Base-by-base conservation (phyloP, 805 yeast species). In the Suhomyces xylopsoci region DNA sequence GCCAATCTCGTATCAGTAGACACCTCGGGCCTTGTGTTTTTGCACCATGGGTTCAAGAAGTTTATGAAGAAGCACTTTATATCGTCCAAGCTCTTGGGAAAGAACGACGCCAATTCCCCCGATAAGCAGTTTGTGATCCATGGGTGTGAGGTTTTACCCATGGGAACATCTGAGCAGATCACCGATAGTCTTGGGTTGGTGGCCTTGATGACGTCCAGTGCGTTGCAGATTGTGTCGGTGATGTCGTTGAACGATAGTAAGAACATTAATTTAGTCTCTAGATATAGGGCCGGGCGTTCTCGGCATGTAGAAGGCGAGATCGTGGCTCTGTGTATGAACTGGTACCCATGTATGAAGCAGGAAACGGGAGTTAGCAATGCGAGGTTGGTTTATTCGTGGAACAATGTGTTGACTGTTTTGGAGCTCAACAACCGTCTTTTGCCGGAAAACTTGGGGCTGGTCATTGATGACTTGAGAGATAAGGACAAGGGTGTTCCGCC, bases 361-460 rank as follows among this genome's bases (percentile, higher is more conserved):
- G 57, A 56, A 12, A 24, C 20, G 14, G 62, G 62, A 26, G 48
- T 52, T n/a, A 19, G 51, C 42, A 62, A 59, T 58, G 61, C 90
- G 0, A 68, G 77, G 53, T 64, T 89, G 42, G 92, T 88, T 0
- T 88, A 84, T 57, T 75, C 88, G 38, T 87, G 90, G 87, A 74
- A 81, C n/a, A 82, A 84, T 53, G 72, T 76, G 7, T 59, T 88
- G 50, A 81, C 84, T 0, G 61, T 89, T 1, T 57, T 85, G 7
- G 86, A 84, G 51, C 65, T 85, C 2, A 66, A 64, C 17, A 65
- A 73, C 50, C 73, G 72, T 10, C 63, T 67, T 6, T 64, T 72
- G 12, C 74, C 77, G 0, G 17, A 51, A 0, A 69, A 71, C 56
- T 57, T 70, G n/a, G 25, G 53, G 12, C 47, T 46, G 3, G 60